Conservation (phyloP, 345 rosid species). For the Bruguiera sexangula region DNA sequence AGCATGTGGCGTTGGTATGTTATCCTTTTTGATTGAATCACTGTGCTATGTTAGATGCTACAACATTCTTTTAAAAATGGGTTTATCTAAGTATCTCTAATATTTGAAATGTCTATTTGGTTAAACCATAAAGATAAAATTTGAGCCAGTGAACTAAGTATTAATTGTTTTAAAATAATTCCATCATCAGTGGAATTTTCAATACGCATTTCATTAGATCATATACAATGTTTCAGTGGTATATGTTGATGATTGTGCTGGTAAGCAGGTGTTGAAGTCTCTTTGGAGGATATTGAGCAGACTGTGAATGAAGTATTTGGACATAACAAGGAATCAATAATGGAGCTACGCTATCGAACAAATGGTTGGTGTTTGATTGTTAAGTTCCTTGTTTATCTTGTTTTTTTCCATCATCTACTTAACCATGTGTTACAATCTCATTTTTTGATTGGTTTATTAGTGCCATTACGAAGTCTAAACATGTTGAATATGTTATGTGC, state of each 20-base stretch:
- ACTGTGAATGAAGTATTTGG: conserved; percentile 62
- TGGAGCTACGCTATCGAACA: conserved; percentile 77
- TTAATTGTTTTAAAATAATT: neutral
- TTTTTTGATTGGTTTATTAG: too few relatives aligned
- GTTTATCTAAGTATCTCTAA: neutral
- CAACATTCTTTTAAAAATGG: neutral
- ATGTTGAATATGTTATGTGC: too few relatives aligned
- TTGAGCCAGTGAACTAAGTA: too few relatives aligned
- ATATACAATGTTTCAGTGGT: conserved; percentile 12
- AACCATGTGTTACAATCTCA: neutral
- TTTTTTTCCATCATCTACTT: neutral
- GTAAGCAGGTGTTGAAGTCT: conserved; percentile 76
- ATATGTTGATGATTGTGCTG: conserved; percentile 20
- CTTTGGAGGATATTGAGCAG: conserved; percentile 58
- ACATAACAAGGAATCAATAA: conserved; percentile 50
- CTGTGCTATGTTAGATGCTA: neutral
- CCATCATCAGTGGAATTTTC: neutral
- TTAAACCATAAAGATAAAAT: too few relatives aligned
- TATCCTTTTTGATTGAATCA: neutral
- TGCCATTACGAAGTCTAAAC: too few relatives aligned
- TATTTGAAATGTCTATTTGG: neutral
- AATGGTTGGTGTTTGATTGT: conserved; percentile 58
- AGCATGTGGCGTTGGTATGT: conserved; percentile 87
- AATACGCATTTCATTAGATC: conserved; percentile 4
- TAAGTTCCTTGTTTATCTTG: neutral